Percentiles rank a stretch among this genome's conserved stretches.
phyloP scores from a whole-genome alignment of 1,139 yeast species.

The Pichia kudriavzevii region DNA sequence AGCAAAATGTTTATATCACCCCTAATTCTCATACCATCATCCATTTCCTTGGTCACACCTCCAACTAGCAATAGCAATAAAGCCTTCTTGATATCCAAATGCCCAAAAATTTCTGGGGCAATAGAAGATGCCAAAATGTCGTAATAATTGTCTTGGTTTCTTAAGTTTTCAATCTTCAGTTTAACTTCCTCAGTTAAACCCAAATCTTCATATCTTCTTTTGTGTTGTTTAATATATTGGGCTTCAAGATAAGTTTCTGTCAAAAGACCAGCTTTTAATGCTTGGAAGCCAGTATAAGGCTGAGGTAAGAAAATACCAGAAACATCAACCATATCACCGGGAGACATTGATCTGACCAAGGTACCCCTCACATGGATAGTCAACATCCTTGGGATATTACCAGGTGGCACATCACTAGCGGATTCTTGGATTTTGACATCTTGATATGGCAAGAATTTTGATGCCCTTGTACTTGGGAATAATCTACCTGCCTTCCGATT shows the following conservation, averaged over 20 bases:
- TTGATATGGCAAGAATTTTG: slow-evolving; percentile 91
- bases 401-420: slow-evolving; percentile 95
- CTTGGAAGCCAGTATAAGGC: slow-evolving; percentile 93
- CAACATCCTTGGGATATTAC: slow-evolving; percentile 89
- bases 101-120: slow-evolving; percentile 97
- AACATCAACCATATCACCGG: slow-evolving; percentile 92
- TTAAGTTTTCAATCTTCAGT: slow-evolving; percentile 46
- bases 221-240: slow-evolving; percentile 78
- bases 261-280: slow-evolving; percentile 82
- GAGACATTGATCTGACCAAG: slow-evolving; percentile 76
- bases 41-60: slow-evolving; percentile 90
- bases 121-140: slow-evolving; percentile 78
- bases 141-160: slow-evolving; percentile 62
- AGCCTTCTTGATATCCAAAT: slow-evolving; percentile 88
- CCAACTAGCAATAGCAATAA: slow-evolving; percentile 78
- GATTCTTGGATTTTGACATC: slow-evolving; percentile 92
- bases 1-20: slow-evolving; percentile 95
- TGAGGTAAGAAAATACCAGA: slow-evolving; percentile 89
- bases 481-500: slow-evolving; percentile 85
- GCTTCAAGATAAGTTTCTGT: slow-evolving; percentile 94
- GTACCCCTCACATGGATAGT: slow-evolving; percentile 85
- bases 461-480: slow-evolving; percentile 90
- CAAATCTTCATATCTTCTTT: slow-evolving; percentile 71
- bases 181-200: slow-evolving; percentile 53
- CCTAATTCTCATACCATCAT: slow-evolving; percentile 95